These are phyloP conservation scores for Botryotinia convoluta DNA, from an alignment of 2,329 filamentous ascomycete species.

Conservation along the genomic window DNA sequence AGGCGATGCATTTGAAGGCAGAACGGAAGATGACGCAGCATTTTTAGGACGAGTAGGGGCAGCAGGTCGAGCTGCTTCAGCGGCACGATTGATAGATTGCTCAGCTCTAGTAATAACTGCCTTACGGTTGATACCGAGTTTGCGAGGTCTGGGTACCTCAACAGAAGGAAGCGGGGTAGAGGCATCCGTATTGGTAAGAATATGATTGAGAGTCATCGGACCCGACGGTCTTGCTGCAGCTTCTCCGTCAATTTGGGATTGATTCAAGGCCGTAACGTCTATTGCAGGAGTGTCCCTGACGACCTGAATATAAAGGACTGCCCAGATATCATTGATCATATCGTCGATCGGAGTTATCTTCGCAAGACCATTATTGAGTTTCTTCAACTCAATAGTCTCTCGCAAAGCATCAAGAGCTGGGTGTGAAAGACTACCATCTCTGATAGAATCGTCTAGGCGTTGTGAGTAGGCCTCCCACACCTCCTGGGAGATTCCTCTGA, in stretches of 20 bases:
- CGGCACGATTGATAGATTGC: conserved; percentile 49
- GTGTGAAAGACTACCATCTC: conserved; percentile 46
- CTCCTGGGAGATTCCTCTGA: conserved; percentile 62
- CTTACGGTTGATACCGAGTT: conserved; percentile 34
- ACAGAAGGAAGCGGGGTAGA: conserved; percentile 31
- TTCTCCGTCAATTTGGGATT: conserved; percentile 47
- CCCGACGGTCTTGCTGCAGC: conserved; percentile 34
- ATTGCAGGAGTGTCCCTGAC: conserved; percentile 53
- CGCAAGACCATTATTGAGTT: conserved; percentile 82
- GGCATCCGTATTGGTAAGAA: conserved; percentile 37
- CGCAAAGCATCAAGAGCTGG: conserved; percentile 60
- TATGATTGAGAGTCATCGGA: conserved; percentile 37
- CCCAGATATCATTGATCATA: conserved; percentile 88
- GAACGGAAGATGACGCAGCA: not conserved
- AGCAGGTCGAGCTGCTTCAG: conserved; percentile 38
- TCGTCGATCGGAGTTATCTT: conserved; percentile 86
- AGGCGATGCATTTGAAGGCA: conserved; percentile 38
- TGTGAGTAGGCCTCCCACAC: conserved; percentile 60
- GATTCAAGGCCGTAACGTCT: conserved; percentile 43
- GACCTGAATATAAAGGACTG: conserved; percentile 68
- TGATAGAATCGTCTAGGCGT: conserved; percentile 58
- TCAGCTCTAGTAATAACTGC: conserved; percentile 63
- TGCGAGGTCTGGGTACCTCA: conserved; percentile 32
- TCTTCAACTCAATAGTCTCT: conserved; percentile 68
- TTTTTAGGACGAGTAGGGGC: conserved; percentile 36